Percentiles rank a stretch among this genome's conserved stretches.
Evolutionary conservation across 345 rosid species (phyloP).

Genomic region (Stellera chamaejasme): DNA sequence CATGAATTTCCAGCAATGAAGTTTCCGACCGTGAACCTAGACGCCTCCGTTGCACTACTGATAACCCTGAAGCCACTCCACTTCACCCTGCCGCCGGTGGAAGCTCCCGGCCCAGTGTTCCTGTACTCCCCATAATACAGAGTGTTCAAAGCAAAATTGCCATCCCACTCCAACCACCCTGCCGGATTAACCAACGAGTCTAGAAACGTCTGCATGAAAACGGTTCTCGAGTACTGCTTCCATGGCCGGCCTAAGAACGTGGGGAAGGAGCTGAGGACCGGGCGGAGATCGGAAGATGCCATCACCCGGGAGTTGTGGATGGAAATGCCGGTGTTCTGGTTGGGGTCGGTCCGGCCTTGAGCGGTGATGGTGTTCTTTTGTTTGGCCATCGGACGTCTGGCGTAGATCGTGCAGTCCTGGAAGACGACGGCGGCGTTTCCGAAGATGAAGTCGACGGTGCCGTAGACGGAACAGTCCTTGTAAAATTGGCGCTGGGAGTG

Average conservation of each 20-base stretch:
- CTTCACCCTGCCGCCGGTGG: conserved; percentile 47
- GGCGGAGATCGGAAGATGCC: conserved; percentile 45
- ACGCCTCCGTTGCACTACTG: conserved; percentile 45
- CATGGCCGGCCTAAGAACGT: conserved; percentile 67
- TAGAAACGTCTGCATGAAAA: conserved; percentile 35
- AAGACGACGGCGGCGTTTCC: conserved; percentile 80
- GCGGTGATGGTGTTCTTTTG: conserved; percentile 61
- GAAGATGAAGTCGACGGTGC: conserved; percentile 73
- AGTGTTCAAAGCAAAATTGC: conserved; percentile 52
- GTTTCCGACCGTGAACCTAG: conserved; percentile 48
- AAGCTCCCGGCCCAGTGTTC: conserved; percentile 54
- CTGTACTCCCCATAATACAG: conserved; percentile 65
- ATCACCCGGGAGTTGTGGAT: conserved; percentile 48
- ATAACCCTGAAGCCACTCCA: conserved; percentile 63
- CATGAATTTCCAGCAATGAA: conserved; percentile 60
- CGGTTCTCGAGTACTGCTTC: conserved; percentile 55
- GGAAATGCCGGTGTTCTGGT: conserved; percentile 57
- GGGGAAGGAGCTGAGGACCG: conserved; percentile 24
- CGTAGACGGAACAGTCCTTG: conserved; percentile 53
- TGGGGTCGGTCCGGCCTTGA: conserved; percentile 61
- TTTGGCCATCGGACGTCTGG: conserved; percentile 38
- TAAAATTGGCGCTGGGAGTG: conserved; percentile 79
- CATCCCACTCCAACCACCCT: conserved; percentile 64
- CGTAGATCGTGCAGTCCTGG: conserved; percentile 48
- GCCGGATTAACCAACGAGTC: conserved; percentile 35